Conservation (phyloP, 129 eudicot species). For the Smallanthus sonchifolius region DNA sequence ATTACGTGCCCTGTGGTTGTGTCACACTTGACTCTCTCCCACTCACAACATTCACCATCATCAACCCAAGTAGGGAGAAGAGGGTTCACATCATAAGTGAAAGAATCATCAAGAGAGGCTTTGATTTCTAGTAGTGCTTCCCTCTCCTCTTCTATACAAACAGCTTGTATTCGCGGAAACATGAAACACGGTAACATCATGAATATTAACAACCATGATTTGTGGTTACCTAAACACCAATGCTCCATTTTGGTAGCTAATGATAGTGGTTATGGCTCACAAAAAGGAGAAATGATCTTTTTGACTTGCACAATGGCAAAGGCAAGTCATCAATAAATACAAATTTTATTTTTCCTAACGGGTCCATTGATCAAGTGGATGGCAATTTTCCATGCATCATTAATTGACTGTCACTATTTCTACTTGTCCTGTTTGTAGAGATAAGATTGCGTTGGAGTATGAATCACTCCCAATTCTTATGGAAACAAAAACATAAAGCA, state of each 20-base stretch:
- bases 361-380: too few relatives aligned
- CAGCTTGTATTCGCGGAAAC: neutral
- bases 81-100: neutral
- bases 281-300: too few relatives aligned
- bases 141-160: conserved; percentile 18
- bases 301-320: too few relatives aligned
- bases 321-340: too few relatives aligned
- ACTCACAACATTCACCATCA: conserved; percentile 7
- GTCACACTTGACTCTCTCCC: conserved; percentile 17
- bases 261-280: too few relatives aligned
- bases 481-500: too few relatives aligned
- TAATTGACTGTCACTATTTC: too few relatives aligned
- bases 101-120: neutral
- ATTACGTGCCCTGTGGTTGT: conserved; percentile 4
- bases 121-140: conserved; percentile 10
- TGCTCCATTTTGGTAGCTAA: neutral
- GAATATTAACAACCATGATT: neutral
- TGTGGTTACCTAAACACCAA: conserved; percentile 1
- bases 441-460: too few relatives aligned
- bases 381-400: too few relatives aligned
- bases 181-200: neutral
- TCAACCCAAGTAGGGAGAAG: conserved; percentile 15
- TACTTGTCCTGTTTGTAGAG: too few relatives aligned
- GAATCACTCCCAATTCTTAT: too few relatives aligned
- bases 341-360: too few relatives aligned